Evolutionary conservation across 1,284 basidiomycete genomes (phyloP), one percentile per base, ranked within the genome.

Genomic region (Peniophora sp.): DNA sequence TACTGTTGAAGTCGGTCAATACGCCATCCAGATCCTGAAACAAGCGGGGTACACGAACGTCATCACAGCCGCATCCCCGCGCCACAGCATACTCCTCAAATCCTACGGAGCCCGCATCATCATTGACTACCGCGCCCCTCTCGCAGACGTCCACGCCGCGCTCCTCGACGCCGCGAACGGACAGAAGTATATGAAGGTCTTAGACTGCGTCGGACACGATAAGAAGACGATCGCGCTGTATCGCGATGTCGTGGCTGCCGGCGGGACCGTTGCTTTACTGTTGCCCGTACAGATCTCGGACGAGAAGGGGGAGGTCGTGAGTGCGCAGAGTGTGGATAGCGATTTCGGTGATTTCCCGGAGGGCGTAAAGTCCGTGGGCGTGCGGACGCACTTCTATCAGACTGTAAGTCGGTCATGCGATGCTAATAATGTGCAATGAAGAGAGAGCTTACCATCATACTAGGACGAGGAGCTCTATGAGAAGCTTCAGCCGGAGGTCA

Each of bases 11-110:
- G 60, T 74, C 0, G 80, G 79, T 3, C 73, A 78, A 52, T 79
- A 77, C 54, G 64, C 70, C 17, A 57, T 82, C 44, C 81, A 82
- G 60, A 66, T 82, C 17, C 68, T 81, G 43, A 68, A 67, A 45
- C 60, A 73, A 24, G 70, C 76, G 1, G 77, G 78, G 0, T 82
- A 78, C 67, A 75, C 60, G 37, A 72, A 69, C 42, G 67, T 81
- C 47, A 59, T 79, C 51, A 72, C 72, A 9, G 76, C 75, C n/a
- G 75, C 79, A 2, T 81, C 78, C 0, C 50, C 63, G 6, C 68
- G 65, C 49, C 73, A 81, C 58, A 73, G 76, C 56, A 68, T 61
- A 5, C 68, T 69, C 56, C 66, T 81, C 43, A 69, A 64, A 27
- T 62, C 64, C 5, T 64, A 78, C 34, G 80, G 81, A 23, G 81